Evolutionary conservation across 371 early-diverging fungal species (phyloP).

Genomic region (Mortierella sp.): DNA sequence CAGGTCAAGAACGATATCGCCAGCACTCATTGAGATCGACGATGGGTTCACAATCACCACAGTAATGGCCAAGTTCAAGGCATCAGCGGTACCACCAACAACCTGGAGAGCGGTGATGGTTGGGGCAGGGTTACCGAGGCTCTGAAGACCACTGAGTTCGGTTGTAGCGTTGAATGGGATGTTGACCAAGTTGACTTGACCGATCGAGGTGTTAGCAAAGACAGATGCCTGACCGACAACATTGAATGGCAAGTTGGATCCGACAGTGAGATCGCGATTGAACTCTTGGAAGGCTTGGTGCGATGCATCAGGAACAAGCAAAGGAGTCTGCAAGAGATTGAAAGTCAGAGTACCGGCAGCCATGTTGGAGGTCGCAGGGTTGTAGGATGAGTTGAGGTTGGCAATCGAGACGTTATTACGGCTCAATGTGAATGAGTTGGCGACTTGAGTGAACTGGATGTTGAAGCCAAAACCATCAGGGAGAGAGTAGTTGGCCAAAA

Average conservation of each 20-base stretch:
- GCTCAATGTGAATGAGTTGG: slow-evolving; percentile 64
- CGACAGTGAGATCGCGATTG: slow-evolving; percentile 61
- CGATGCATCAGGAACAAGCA: slow-evolving; percentile 57
- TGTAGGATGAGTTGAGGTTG: slow-evolving; percentile 58
- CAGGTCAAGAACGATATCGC: slow-evolving; percentile 63
- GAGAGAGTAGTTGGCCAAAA: slow-evolving; percentile 65
- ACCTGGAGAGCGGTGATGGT: slow-evolving; percentile 64
- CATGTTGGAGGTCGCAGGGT: slow-evolving; percentile 62
- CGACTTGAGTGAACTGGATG: slow-evolving; percentile 63
- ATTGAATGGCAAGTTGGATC: slow-evolving; percentile 59
- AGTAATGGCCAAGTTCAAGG: slow-evolving; percentile 55
- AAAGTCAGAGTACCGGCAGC: slow-evolving; percentile 63
- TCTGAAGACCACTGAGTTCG: slow-evolving; percentile 64
- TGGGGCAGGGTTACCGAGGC: slow-evolving; percentile 64
- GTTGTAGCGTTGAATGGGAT: slow-evolving; percentile 67
- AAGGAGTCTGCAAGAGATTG: slow-evolving; percentile 58
- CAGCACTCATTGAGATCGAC: slow-evolving; percentile 61
- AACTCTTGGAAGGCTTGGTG: slow-evolving; percentile 62
- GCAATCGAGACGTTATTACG: slow-evolving; percentile 63
- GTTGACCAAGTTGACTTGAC: slow-evolving; percentile 61
- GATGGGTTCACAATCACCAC: slow-evolving; percentile 69
- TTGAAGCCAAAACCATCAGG: slow-evolving; percentile 72
- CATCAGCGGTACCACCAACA: slow-evolving; percentile 57
- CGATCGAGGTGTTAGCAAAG: slow-evolving; percentile 65
- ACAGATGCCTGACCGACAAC: slow-evolving; percentile 64